A percentile compares a stretch with the other conserved stretches of the same genome.
These are phyloP conservation scores for Suillus americanus DNA, from an alignment of 768 basidiomycete species.

Conservation along the genomic window DNA sequence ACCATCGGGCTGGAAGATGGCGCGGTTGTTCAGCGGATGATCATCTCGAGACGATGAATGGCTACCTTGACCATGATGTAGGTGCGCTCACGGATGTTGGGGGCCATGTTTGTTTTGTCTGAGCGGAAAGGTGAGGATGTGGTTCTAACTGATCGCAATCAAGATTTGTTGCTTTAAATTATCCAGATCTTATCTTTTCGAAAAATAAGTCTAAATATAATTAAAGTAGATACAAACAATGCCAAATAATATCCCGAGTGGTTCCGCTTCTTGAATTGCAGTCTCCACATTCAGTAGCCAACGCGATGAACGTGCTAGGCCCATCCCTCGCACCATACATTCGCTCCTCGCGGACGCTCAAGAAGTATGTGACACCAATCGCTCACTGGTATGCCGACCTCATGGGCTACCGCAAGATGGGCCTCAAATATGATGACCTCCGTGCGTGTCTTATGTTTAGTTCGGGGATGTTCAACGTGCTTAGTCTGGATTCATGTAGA, in stretches of 20 bases:
- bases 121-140: slow-evolving; percentile 21
- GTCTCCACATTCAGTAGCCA: slow-evolving; percentile 11
- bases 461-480: background rate
- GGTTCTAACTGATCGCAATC: slow-evolving; percentile 14
- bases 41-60: background rate
- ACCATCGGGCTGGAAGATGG: slow-evolving; percentile 80
- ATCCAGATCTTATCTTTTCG: slow-evolving; percentile 33
- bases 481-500: slow-evolving; percentile 39
- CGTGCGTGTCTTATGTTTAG: slow-evolving; percentile 48
- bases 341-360: slow-evolving; percentile 65
- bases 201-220: slow-evolving; percentile 17
- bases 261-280: slow-evolving; percentile 16
- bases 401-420: slow-evolving; percentile 82
- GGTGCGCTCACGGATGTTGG: slow-evolving; percentile 70
- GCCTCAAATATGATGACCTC: slow-evolving; percentile 94
- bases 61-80: slow-evolving; percentile 99
- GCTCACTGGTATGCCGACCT: slow-evolving; percentile 81
- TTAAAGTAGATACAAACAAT: slow-evolving; percentile 38
- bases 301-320: slow-evolving; percentile 55
- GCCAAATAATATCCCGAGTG: slow-evolving; percentile 38
- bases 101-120: slow-evolving; percentile 44
- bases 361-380: slow-evolving; percentile 69
- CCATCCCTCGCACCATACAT: slow-evolving; percentile 76
- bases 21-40: background rate
- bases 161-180: slow-evolving; percentile 26